These are phyloP conservation scores for Phytopythium boreale DNA, from an alignment of 352 stramenopile species.

Conservation along the genomic window DNA sequence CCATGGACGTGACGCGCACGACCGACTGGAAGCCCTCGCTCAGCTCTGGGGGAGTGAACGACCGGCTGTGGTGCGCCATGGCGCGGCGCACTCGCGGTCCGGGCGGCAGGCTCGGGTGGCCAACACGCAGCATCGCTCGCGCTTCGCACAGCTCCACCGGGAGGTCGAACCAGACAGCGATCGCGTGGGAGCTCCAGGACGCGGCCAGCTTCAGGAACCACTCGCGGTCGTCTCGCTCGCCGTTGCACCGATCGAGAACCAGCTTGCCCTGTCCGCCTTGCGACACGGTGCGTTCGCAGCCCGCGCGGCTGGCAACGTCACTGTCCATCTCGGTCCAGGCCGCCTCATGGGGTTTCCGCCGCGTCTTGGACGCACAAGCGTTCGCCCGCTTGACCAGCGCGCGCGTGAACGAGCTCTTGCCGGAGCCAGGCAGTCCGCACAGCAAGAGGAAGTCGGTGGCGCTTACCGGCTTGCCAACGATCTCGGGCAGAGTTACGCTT, in stretches of 20 bases:
- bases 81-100: conserved; percentile 38
- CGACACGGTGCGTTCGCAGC: conserved; percentile 19
- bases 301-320: conserved; percentile 41
- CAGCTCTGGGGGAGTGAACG: conserved; percentile 37
- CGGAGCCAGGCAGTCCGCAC: conserved; percentile 51
- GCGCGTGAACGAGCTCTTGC: conserved; percentile 58
- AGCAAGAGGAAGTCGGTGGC: conserved; percentile 50
- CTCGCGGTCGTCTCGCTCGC: conserved; percentile 32
- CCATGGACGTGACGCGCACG: conserved; percentile 47
- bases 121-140: conserved; percentile 38
- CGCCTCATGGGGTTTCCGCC: neutral
- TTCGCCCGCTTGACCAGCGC: conserved; percentile 36
- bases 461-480: conserved; percentile 26
- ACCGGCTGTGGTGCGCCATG: conserved; percentile 36
- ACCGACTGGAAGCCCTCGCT: conserved; percentile 48
- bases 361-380: conserved; percentile 8
- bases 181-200: conserved; percentile 52
- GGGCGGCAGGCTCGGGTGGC: conserved; percentile 41
- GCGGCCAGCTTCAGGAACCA: conserved; percentile 39
- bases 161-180: conserved; percentile 61
- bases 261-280: conserved; percentile 32
- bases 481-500: conserved; percentile 25
- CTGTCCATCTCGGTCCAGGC: conserved; percentile 49
- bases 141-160: conserved; percentile 33
- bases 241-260: conserved; percentile 64